Percentiles rank a stretch among this genome's conserved stretches.
Conservation (phyloP, 345 rosid genomes). For the Geranium rotundifolium region DNA sequence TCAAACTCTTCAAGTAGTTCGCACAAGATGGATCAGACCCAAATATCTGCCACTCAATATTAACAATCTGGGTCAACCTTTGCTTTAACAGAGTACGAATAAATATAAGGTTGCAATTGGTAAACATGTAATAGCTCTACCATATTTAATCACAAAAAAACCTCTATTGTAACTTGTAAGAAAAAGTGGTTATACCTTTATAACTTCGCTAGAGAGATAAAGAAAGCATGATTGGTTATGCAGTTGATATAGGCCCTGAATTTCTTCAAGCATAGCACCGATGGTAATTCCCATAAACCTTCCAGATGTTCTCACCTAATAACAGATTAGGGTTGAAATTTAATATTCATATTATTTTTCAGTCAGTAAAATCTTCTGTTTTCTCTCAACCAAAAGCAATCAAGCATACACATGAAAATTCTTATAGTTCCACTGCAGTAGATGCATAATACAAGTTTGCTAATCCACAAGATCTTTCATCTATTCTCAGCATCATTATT, state of each 20-base stretch:
- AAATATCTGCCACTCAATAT: slow-evolving; percentile 47
- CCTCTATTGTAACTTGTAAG: not conserved
- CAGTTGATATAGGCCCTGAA: slow-evolving; percentile 78
- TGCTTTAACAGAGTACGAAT: too few species aligned
- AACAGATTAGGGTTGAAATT: not conserved
- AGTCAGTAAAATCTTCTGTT: too few species aligned
- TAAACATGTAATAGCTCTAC: too few species aligned
- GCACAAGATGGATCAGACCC: slow-evolving; percentile 95
- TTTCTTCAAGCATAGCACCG: slow-evolving; percentile 90
- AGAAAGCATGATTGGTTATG: slow-evolving; percentile 99
- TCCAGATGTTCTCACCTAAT: slow-evolving; percentile 81
- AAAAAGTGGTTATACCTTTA: slow-evolving; percentile 46
- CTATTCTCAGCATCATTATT: too few species aligned
- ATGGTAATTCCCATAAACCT: slow-evolving; percentile 87
- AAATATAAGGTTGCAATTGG: too few species aligned
- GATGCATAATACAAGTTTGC: too few species aligned
- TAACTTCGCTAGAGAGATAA: slow-evolving; percentile 96
- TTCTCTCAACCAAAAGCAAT: too few species aligned
- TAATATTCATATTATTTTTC: not conserved
- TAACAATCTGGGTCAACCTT: too few species aligned
- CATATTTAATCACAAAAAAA: too few species aligned
- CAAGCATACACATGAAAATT: too few species aligned
- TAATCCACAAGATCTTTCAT: too few species aligned
- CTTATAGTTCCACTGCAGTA: too few species aligned
- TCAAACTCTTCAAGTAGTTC: slow-evolving; percentile 66